Evolutionary conservation across 2,329 filamentous ascomycete species (phyloP), one percentile per base, ranked within the genome.

Genomic region (Xenosphaeropsis pyriputrescens): DNA sequence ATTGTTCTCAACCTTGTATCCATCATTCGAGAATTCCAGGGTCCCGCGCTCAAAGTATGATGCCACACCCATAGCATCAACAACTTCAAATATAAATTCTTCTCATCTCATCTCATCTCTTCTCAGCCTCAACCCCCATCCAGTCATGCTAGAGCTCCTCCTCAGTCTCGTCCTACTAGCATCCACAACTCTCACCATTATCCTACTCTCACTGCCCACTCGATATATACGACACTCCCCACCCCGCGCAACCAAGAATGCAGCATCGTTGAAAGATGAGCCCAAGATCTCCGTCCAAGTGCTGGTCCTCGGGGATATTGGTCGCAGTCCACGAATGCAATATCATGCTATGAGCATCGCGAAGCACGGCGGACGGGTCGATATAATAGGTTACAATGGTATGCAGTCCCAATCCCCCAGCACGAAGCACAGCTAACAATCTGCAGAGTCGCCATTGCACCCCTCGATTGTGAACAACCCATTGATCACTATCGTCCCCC

Each of bases 321-420:
- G 91, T 30, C 76, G 88, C 34, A 96, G 89, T 55, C 91, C 91
- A 36, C 85, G 91, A 40, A 98, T 98, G 89, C 88, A 96, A 55
- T 96, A 98, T 51, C 91, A 98, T 69, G 89, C 89, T 15, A 65
- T 94, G 48, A 96, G 89, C 56, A 77, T 96, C 51, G 85, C 85
- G 31, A 82, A 79, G 50, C 77, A 86, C 52, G 85, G 85, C 17
- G 80, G 77, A 6, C 68, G 70, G 26, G 89, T 95, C 15, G 78
- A 89, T 54, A 63, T 98, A 11, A 79, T 98, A 48, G 91, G 89
- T 34, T 96, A 95, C 55, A 68, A 79, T 55, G 85, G 85, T 88
- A 56, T 19, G 12, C 22, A 9, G 8, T 8, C 17, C 43, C n/a
- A 13, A 38, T 38, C 13, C 18, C n/a, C 12, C 7, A 22, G 3